These are phyloP conservation scores for Schizothecium vesticola DNA, from an alignment of 495 filamentous ascomycete species.

Conservation along the genomic window DNA sequence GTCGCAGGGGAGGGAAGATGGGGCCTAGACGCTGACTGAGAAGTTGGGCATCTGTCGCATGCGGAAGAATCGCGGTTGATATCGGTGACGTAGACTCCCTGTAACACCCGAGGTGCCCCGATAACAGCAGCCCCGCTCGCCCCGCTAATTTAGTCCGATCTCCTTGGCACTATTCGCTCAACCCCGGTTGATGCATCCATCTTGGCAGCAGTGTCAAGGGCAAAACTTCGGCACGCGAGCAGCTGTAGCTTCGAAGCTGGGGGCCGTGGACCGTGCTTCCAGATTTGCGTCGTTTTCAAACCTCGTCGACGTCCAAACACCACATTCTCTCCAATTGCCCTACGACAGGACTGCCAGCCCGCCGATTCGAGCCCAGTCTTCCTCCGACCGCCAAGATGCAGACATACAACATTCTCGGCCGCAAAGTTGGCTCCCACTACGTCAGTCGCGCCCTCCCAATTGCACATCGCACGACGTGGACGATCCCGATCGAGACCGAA, in stretches of 20 bases:
- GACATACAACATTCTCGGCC: conserved; percentile 80
- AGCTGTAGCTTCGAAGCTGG: conserved; percentile 10
- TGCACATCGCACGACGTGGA: neutral
- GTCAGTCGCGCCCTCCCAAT: conserved; percentile 52
- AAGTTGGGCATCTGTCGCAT: neutral
- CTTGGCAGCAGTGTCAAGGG: neutral
- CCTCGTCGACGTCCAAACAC: conserved; percentile 14
- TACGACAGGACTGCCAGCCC: conserved; percentile 31
- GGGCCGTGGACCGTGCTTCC: conserved; percentile 4
- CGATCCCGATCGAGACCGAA: neutral
- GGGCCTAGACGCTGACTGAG: neutral
- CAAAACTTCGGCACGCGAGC: conserved; percentile 13
- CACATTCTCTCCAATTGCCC: conserved; percentile 19
- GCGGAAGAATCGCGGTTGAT: neutral
- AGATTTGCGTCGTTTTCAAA: conserved; percentile 22
- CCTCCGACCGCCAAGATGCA: conserved; percentile 61
- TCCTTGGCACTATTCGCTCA: neutral
- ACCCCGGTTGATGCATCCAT: neutral
- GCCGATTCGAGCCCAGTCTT: conserved; percentile 33
- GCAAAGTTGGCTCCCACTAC: conserved; percentile 86
- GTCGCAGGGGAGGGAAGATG: neutral
- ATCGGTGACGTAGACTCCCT: neutral
- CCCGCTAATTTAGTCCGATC: too few species aligned
- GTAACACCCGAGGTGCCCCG: neutral
- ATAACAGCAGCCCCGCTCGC: neutral